These are phyloP conservation scores for Trichoderma sp. DNA, from an alignment of 2,329 filamentous ascomycete species.

Conservation along the genomic window DNA sequence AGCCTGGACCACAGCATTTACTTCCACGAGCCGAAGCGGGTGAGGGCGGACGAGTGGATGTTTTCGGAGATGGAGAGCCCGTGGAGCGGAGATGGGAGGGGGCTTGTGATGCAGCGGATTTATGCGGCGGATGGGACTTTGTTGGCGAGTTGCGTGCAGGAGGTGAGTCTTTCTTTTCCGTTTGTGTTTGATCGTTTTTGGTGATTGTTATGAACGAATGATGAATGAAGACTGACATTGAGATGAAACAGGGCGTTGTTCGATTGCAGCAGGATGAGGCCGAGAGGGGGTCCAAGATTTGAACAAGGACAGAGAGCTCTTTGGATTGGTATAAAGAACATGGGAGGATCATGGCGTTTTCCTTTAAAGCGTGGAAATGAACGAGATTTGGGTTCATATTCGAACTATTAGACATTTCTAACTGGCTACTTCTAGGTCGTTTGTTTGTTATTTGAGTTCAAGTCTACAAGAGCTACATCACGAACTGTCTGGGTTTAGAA, in stretches of 20 bases:
- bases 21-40: conserved; percentile 59
- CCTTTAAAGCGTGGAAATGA: not conserved
- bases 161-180: conserved; percentile 47
- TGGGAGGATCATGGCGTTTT: not conserved
- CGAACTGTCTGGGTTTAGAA: not conserved
- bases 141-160: conserved; percentile 77
- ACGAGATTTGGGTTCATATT: not conserved
- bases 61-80: conserved; percentile 76
- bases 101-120: conserved; percentile 72
- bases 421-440: not conserved
- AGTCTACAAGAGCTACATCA: not conserved
- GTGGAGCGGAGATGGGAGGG: conserved; percentile 75
- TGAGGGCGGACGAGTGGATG: conserved; percentile 72
- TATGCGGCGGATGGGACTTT: conserved; percentile 68
- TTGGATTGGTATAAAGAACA: not conserved
- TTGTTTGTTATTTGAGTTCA: not conserved
- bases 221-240: not conserved
- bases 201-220: not conserved
- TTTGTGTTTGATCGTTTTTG: not conserved
- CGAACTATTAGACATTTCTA: not conserved
- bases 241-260: conserved; percentile 45
- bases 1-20: conserved; percentile 73
- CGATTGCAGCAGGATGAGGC: conserved; percentile 44
- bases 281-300: conserved; percentile 36
- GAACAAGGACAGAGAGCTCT: not conserved